These are phyloP conservation scores for Porodaedalea pini DNA, from an alignment of 1,284 basidiomycete genomes.

Conservation along the genomic window DNA sequence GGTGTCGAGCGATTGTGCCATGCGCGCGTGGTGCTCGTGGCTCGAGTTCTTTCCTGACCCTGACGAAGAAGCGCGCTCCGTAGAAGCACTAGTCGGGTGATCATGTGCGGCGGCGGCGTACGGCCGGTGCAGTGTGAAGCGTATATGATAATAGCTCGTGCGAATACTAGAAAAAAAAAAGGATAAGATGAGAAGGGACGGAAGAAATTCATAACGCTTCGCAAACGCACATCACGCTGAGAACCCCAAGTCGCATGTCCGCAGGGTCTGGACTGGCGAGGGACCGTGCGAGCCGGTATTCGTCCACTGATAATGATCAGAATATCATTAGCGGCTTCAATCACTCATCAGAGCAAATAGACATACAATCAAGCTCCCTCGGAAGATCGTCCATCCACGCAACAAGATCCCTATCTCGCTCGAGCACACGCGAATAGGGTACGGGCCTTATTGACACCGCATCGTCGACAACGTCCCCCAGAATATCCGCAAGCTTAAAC, in stretches of 20 bases:
- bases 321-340: background rate
- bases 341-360: background rate
- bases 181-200: background rate
- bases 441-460: constrained; percentile 73
- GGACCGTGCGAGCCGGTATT: constrained; percentile 63
- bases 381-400: constrained; percentile 74
- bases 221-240: constrained; percentile 53
- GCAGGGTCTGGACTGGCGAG: constrained; percentile 54
- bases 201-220: background rate
- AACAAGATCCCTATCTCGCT: constrained; percentile 61
- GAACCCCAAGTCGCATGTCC: constrained; percentile 58
- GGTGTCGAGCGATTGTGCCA: constrained; percentile 59
- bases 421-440: constrained; percentile 66
- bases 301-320: constrained; percentile 44
- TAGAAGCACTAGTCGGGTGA: too few species aligned
- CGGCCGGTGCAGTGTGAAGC: constrained; percentile 76
- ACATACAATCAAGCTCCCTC: constrained; percentile 49
- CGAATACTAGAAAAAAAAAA: constrained; percentile 40
- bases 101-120: constrained; percentile 49
- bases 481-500: constrained; percentile 68
- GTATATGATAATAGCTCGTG: constrained; percentile 72
- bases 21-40: constrained; percentile 40
- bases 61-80: background rate
- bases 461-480: constrained; percentile 79
- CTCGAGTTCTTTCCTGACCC: constrained; percentile 15